These are phyloP conservation scores for Chlorella vulgaris DNA, from an alignment of 139 green algal species.

Conservation along the genomic window DNA sequence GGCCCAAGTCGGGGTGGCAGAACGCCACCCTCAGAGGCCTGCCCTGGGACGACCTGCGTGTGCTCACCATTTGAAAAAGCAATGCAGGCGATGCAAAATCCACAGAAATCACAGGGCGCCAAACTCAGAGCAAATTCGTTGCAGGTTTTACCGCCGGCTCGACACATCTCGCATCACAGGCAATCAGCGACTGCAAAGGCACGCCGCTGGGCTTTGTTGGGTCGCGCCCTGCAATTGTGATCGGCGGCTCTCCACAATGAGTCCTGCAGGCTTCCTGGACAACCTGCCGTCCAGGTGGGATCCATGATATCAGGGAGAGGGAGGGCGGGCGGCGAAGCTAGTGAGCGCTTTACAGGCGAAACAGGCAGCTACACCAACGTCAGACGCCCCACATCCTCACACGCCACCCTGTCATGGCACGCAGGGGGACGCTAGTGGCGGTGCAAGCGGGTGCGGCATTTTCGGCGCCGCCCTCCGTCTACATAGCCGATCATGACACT, in stretches of 20 bases:
- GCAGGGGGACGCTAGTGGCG: conserved; percentile 32
- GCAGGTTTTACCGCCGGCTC: too few relatives aligned
- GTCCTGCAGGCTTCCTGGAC: conserved; percentile 25
- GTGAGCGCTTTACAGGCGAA: too few relatives aligned
- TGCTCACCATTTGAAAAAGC: not conserved
- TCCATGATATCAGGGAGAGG: too few relatives aligned
- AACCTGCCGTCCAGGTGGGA: conserved; percentile 40
- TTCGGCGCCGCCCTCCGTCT: conserved; percentile 30
- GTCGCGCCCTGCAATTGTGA: too few relatives aligned
- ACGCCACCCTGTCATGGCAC: too few relatives aligned
- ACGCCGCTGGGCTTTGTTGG: too few relatives aligned
- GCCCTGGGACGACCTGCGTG: not conserved
- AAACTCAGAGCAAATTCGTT: too few relatives aligned
- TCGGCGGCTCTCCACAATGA: conserved; percentile 15
- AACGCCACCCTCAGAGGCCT: conserved; percentile 79
- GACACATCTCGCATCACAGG: too few relatives aligned
- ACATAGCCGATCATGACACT: conserved; percentile 55
- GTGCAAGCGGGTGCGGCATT: conserved; percentile 35
- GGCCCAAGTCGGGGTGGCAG: conserved; percentile 90
- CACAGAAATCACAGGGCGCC: not conserved
- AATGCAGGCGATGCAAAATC: too few relatives aligned
- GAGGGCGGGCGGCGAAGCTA: too few relatives aligned
- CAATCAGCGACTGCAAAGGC: not conserved
- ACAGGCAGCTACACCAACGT: too few relatives aligned
- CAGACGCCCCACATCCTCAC: too few relatives aligned